These are phyloP conservation scores for Neoarthrinium moseri DNA, from an alignment of 2,329 filamentous ascomycete species.

Conservation along the genomic window DNA sequence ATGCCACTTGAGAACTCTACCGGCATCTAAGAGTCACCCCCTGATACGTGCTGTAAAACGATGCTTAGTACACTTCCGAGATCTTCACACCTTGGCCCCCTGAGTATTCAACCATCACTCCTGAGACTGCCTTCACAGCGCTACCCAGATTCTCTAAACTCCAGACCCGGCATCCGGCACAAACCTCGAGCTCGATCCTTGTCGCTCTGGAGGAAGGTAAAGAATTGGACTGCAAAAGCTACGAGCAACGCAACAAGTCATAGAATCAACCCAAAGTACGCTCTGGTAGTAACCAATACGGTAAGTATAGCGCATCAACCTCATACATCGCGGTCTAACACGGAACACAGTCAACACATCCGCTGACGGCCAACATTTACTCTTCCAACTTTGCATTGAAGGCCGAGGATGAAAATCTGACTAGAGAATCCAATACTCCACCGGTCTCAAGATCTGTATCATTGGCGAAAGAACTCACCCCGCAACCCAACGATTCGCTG, in stretches of 20 bases:
- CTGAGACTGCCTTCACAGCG: not conserved
- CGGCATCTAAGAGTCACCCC: conserved; percentile 1
- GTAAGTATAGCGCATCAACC: not conserved
- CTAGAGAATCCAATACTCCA: not conserved
- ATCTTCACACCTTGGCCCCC: not conserved
- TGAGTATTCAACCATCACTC: not conserved
- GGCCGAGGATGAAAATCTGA: conserved; percentile 8
- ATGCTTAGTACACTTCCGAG: conserved; percentile 4
- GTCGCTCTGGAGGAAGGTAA: not conserved
- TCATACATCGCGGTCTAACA: not conserved
- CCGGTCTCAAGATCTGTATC: conserved; percentile 3
- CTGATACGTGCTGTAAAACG: not conserved
- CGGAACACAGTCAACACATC: not conserved
- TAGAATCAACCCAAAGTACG: not conserved
- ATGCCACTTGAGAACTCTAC: conserved; percentile 2
- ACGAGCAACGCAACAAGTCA: not conserved
- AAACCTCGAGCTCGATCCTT: not conserved
- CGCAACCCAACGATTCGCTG: not conserved
- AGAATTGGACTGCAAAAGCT: not conserved
- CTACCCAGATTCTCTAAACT: too few relatives aligned
- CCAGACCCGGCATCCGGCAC: not conserved
- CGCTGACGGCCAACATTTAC: not conserved
- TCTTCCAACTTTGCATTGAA: not conserved
- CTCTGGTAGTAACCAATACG: not conserved
- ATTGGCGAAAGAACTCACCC: not conserved